phyloP scores from a whole-genome alignment of 2,329 filamentous ascomycete species.

The Myriangium duriaei region DNA sequence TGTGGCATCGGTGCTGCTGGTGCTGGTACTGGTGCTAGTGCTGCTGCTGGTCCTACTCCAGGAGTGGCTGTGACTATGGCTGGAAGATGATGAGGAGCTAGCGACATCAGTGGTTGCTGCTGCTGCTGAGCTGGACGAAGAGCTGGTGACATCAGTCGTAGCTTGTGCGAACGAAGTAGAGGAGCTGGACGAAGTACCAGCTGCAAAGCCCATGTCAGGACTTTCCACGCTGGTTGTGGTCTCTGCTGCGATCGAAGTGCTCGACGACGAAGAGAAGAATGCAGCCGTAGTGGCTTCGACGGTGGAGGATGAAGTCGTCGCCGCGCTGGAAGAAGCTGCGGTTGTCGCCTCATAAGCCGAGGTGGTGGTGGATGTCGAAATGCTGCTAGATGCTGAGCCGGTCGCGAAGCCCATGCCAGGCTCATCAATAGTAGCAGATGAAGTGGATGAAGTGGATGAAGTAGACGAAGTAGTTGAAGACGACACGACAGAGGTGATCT shows the following conservation, averaged over 20 bases:
- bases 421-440: slow-evolving; percentile 41
- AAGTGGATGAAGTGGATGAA: slow-evolving; percentile 23
- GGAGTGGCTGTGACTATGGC: no score
- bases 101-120: slow-evolving; percentile 30
- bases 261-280: slow-evolving; percentile 59
- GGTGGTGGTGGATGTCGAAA: slow-evolving; percentile 58
- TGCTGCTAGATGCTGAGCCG: slow-evolving; percentile 38
- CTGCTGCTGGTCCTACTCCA: no score
- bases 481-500: no score
- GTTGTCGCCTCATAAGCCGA: slow-evolving; percentile 35
- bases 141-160: slow-evolving; percentile 24
- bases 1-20: no score
- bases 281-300: slow-evolving; percentile 31
- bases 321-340: slow-evolving; percentile 30
- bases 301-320: slow-evolving; percentile 25
- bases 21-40: no score
- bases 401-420: no score
- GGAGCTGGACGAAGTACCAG: no score
- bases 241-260: no score
- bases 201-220: no score
- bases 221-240: no score
- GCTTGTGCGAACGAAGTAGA: slow-evolving; percentile 38
- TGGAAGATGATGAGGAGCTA: no score
- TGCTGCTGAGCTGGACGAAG: slow-evolving; percentile 24
- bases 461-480: slow-evolving; percentile 23